Evolutionary conservation across 495 filamentous ascomycete species (phyloP).

Genomic region (Xylaria longipes): DNA sequence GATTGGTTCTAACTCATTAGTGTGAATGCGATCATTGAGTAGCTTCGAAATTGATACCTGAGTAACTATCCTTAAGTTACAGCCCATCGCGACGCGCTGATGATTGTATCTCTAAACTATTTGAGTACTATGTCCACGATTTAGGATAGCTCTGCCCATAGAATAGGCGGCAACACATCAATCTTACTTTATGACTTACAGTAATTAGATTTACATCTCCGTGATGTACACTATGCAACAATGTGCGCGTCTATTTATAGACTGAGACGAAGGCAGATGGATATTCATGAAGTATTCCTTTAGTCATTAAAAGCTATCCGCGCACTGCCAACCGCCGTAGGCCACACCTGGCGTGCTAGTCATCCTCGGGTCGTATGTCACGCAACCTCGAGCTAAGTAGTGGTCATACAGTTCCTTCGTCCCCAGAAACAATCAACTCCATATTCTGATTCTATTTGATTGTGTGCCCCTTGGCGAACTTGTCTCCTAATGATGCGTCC

Average conservation of each 20-base stretch:
- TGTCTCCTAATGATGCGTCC: conserved; percentile 71
- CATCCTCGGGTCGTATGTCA: background rate
- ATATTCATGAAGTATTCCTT: background rate
- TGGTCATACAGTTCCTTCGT: background rate
- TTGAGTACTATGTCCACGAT: too few species aligned
- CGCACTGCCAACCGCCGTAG: background rate
- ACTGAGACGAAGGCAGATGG: background rate
- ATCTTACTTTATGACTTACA: too few species aligned
- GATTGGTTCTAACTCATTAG: background rate
- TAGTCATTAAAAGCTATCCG: background rate
- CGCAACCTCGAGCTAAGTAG: background rate
- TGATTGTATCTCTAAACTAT: too few species aligned
- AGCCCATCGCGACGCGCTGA: background rate
- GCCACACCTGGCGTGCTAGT: background rate
- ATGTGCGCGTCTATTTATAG: too few species aligned
- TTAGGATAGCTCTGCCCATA: too few species aligned
- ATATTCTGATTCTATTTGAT: background rate
- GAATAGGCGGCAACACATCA: too few species aligned
- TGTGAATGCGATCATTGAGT: background rate
- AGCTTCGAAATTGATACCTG: background rate
- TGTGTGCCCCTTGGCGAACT: conserved; percentile 56
- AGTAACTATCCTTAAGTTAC: background rate
- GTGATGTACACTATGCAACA: too few species aligned
- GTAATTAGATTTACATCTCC: too few species aligned
- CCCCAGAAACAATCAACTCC: background rate